Evolutionary conservation across 75 land plant genomes (phyloP), one percentile per base, ranked within the genome.

Genomic region (Azolla pinnata): DNA sequence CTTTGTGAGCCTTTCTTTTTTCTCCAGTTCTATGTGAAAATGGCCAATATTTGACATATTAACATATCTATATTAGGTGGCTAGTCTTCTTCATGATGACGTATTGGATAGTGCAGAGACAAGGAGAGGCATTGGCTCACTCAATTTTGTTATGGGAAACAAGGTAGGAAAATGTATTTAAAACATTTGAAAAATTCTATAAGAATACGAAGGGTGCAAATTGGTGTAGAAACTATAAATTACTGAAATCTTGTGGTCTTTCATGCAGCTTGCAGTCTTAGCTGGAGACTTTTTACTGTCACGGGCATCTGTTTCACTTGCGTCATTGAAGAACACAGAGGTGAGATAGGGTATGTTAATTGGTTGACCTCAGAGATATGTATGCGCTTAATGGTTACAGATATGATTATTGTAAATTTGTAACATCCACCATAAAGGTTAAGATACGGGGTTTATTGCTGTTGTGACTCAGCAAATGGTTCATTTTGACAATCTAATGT

Each of bases 251-350:
- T 14, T 56, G 0, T 50, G 46, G 31, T 49, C 24, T 55, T 52
- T 57, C 21, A 54, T 69, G 65, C 76, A 91, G 96, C 67, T 92
- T 60, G 78, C 97, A 64, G 96, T 93, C 26, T 58, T 93, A 51
- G 96, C 96, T 38, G 98, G 98, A 19, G 98, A 93, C 68, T 93
- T 88, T 67, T 60, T 93, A 26, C 90, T 93, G 56, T 96, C 96
- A 20, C 79, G 87, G 54, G 98, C 98, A 31, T 85, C 87, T 63
- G 74, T 85, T 0, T 79, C 84, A 23, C 87, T 93, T 63, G 83
- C 96, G 20, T 73, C 95, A 19, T 60, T 93, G 44, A 76, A 75
- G 63, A 89, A 93, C 64, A 85, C 80, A 23, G 98, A 93, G 79
- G 93, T 90, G 61, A 28, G 34, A 25, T 35, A 10, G 18, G n/a